These are phyloP conservation scores for Dendrocalamus latiflorus DNA, from an alignment of 202 grass and related monocot species.

Conservation along the genomic window DNA sequence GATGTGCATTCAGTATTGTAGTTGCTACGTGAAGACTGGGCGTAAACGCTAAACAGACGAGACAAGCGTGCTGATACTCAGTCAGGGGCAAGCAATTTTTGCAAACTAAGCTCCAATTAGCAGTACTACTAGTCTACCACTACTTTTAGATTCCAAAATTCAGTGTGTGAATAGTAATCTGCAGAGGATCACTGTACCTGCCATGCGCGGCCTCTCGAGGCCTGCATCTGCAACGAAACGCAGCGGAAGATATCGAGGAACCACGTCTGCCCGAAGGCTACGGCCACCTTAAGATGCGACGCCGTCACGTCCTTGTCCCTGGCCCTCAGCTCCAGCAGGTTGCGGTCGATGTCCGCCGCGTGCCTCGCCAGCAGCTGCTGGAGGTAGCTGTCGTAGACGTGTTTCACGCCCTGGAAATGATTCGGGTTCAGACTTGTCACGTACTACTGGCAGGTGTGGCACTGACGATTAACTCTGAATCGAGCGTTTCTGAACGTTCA, in stretches of 20 bases:
- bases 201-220: neutral
- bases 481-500: neutral
- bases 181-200: neutral
- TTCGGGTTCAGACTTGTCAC: neutral
- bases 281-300: constrained; percentile 26
- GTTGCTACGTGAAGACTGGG: constrained; percentile 17
- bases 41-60: neutral
- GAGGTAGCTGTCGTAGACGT: constrained; percentile 53
- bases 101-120: neutral
- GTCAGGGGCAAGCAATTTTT: neutral
- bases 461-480: neutral
- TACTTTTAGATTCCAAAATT: neutral
- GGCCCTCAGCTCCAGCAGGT: constrained; percentile 46
- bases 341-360: constrained; percentile 61
- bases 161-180: neutral
- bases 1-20: neutral
- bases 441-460: no score
- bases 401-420: constrained; percentile 45
- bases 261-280: constrained; percentile 19
- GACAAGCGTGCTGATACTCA: neutral
- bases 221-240: constrained; percentile 23
- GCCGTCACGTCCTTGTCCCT: constrained; percentile 29
- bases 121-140: no score
- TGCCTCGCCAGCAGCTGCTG: constrained; percentile 46
- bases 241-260: constrained; percentile 27